These are phyloP conservation scores for Metarhizium guizhouense DNA, from an alignment of 2,329 filamentous ascomycete genomes.

Conservation along the genomic window DNA sequence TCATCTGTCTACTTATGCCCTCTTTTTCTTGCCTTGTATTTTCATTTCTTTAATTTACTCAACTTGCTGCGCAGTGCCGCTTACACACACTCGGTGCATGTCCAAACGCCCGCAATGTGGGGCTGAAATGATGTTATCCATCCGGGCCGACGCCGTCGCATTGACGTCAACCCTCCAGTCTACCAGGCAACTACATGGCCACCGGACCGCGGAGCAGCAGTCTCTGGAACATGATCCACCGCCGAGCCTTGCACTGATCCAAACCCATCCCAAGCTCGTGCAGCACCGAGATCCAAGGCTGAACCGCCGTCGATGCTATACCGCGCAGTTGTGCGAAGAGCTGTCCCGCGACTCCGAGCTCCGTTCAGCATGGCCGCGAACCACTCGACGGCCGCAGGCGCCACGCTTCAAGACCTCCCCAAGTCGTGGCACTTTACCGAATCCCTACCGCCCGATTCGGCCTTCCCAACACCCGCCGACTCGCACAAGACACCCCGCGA, in stretches of 20 bases:
- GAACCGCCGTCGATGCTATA: conserved; percentile 25
- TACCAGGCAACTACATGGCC: not conserved
- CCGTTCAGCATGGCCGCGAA: conserved; percentile 22
- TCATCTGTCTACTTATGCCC: no score
- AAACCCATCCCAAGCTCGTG: no score
- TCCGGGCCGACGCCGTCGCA: not conserved
- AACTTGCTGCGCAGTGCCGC: no score
- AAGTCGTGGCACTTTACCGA: conserved; percentile 58
- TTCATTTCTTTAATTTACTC: not conserved
- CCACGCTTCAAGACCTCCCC: conserved; percentile 45
- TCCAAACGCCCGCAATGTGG: not conserved
- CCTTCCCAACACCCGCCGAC: conserved; percentile 69
- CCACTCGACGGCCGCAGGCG: conserved; percentile 21
- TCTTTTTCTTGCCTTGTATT: no score
- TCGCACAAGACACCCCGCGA: conserved; percentile 77
- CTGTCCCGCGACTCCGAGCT: conserved; percentile 16
- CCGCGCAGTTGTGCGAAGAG: conserved; percentile 21
- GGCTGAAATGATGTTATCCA: not conserved
- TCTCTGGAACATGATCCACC: no score
- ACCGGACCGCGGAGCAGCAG: no score
- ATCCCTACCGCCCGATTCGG: conserved; percentile 65
- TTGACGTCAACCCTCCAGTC: conserved; percentile 2
- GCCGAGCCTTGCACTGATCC: no score
- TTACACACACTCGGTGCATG: not conserved
- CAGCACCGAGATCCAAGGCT: not conserved